Conservation (phyloP, 2,329 filamentous ascomycete species). For the Cladophialophora chaetospira region DNA sequence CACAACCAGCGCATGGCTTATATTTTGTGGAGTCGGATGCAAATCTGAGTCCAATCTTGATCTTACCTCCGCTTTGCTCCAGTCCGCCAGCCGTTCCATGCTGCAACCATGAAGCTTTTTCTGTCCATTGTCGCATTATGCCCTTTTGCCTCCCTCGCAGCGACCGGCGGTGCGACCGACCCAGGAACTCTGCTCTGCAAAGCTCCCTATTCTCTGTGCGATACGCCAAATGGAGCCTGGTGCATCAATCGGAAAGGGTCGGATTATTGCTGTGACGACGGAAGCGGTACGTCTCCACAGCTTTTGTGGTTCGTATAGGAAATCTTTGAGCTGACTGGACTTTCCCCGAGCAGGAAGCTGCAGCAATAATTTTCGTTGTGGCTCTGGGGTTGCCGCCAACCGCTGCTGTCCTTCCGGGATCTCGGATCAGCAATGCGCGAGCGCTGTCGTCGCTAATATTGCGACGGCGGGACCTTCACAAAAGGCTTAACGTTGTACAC, state of each 20-base stretch:
- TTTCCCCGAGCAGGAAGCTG: not conserved
- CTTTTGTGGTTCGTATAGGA: not conserved
- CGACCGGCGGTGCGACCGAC: not conserved
- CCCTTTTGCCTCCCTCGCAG: not conserved
- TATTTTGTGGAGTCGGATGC: not conserved
- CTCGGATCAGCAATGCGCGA: not conserved
- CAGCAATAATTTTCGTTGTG: not conserved
- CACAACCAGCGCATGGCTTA: not conserved
- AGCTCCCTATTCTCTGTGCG: not conserved
- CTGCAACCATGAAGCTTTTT: not conserved
- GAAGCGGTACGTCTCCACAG: conserved; percentile 1
- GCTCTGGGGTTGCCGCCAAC: not conserved
- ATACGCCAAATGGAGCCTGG: not conserved
- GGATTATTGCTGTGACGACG: conserved; percentile 1
- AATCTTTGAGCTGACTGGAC: not conserved
- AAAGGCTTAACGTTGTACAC: not conserved
- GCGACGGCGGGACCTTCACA: not conserved
- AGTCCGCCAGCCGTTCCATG: not conserved
- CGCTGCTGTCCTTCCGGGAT: not conserved
- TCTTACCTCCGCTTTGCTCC: not conserved
- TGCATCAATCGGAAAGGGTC: not conserved
- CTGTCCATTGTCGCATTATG: not conserved
- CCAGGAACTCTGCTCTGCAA: not conserved
- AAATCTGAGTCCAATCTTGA: not conserved
- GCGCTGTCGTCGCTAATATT: not conserved